These are phyloP conservation scores for Mycena chlorophos DNA, from an alignment of 768 basidiomycete genomes.

Conservation along the genomic window DNA sequence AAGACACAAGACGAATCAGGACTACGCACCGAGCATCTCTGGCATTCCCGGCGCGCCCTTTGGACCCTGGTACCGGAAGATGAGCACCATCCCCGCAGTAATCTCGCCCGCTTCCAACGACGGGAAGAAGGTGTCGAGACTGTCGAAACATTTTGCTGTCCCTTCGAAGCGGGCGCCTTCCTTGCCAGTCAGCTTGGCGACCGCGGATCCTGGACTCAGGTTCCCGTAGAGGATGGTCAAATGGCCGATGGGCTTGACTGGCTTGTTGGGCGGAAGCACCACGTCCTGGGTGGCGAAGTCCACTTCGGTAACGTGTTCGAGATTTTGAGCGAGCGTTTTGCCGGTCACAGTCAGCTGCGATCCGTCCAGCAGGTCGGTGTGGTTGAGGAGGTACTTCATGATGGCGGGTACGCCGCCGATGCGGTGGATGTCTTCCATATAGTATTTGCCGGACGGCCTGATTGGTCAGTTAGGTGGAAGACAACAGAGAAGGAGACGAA, in stretches of 20 bases:
- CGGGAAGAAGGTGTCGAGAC: slow-evolving; percentile 69
- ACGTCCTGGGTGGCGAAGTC: slow-evolving; percentile 77
- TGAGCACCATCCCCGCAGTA: slow-evolving; percentile 70
- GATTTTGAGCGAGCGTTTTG: slow-evolving; percentile 85
- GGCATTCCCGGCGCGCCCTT: slow-evolving; percentile 94
- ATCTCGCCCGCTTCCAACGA: slow-evolving; percentile 75
- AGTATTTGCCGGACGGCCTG: slow-evolving; percentile 82
- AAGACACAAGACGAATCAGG: slow-evolving; percentile 7
- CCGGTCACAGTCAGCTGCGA: slow-evolving; percentile 88
- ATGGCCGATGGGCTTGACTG: slow-evolving; percentile 87
- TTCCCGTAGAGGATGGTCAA: slow-evolving; percentile 87
- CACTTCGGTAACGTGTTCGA: slow-evolving; percentile 72
- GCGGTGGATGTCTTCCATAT: slow-evolving; percentile 88
- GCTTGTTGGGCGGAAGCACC: slow-evolving; percentile 66
- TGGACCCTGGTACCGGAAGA: slow-evolving; percentile 88
- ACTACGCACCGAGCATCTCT: slow-evolving; percentile 53
- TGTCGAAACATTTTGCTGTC: slow-evolving; percentile 75
- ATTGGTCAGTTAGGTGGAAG: slow-evolving; percentile 4
- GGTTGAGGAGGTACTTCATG: slow-evolving; percentile 78
- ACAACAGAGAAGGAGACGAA: slow-evolving; percentile 30
- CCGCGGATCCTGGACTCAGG: slow-evolving; percentile 81
- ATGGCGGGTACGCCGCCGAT: slow-evolving; percentile 85
- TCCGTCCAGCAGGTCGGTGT: slow-evolving; percentile 79
- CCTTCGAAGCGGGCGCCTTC: slow-evolving; percentile 71
- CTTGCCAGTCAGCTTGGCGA: slow-evolving; percentile 93